phyloP scores from a whole-genome alignment of 2,329 filamentous ascomycete species.

The Ophiostoma sp. region DNA sequence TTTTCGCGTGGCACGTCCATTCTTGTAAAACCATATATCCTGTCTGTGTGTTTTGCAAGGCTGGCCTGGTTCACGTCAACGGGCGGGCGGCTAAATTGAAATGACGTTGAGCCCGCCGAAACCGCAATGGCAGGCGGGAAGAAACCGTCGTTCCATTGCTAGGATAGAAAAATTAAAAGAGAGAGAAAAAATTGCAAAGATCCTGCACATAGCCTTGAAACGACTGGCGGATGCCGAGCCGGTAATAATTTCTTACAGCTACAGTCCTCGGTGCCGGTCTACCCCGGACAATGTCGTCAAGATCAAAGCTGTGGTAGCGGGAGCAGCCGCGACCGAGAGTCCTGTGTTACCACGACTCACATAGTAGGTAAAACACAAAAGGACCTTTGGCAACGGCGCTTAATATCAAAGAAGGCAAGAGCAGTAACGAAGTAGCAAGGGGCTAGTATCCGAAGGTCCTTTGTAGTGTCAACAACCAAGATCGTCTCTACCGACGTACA shows the following conservation, averaged over 20 bases:
- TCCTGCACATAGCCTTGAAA: background rate
- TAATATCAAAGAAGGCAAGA: background rate
- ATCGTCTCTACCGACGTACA: background rate
- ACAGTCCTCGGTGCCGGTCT: background rate
- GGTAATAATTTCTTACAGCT: background rate
- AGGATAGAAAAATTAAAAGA: background rate
- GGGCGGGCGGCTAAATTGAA: background rate
- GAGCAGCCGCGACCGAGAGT: slow-evolving; percentile 15
- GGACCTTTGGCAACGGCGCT: background rate
- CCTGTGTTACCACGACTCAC: background rate
- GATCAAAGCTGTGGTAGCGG: background rate
- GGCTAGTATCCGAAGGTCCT: background rate
- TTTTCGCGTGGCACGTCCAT: background rate
- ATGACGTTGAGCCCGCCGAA: slow-evolving; percentile 3
- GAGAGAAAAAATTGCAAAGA: background rate
- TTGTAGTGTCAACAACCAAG: background rate
- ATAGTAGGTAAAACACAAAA: background rate
- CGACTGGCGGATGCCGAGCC: background rate
- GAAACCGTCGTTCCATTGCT: background rate
- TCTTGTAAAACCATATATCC: background rate
- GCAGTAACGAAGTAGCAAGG: background rate
- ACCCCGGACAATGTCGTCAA: background rate
- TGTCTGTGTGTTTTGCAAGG: background rate
- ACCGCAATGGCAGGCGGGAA: background rate
- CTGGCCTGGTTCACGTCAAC: background rate